phyloP scores from a whole-genome alignment of 257 asterid genomes.

The Penstemon eatonii region DNA sequence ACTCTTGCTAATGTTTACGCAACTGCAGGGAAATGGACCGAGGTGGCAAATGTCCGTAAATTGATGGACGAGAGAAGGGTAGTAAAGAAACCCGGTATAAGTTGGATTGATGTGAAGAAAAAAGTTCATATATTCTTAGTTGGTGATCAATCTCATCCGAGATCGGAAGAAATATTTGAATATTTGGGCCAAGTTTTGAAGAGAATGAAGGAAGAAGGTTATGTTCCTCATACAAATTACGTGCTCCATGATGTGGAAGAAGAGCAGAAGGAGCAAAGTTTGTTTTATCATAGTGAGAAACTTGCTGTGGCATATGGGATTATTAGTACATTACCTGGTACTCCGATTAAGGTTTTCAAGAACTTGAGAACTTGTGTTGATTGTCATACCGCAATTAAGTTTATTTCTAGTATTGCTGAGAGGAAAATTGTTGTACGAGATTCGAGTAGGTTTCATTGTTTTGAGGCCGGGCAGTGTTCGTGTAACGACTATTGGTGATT shows the following conservation, averaged over 20 bases:
- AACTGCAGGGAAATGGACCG: constrained; percentile 59
- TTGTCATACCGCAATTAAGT: constrained; percentile 74
- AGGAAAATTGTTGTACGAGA: constrained; percentile 62
- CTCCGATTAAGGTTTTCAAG: constrained; percentile 72
- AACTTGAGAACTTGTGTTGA: constrained; percentile 77
- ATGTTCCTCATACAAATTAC: constrained; percentile 52
- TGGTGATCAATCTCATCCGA: constrained; percentile 57
- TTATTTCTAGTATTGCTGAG: constrained; percentile 52
- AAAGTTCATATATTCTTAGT: constrained; percentile 54
- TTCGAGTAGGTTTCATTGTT: constrained; percentile 66
- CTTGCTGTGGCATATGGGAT: constrained; percentile 76
- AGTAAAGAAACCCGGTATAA: constrained; percentile 70
- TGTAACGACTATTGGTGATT: constrained; percentile 58
- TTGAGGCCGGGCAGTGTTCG: constrained; percentile 64
- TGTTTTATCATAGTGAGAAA: constrained; percentile 67
- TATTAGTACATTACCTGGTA: constrained; percentile 49
- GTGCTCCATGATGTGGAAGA: constrained; percentile 83
- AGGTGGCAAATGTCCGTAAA: constrained; percentile 59
- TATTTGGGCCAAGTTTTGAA: constrained; percentile 48
- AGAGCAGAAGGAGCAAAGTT: constrained; percentile 69
- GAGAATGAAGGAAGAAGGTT: constrained; percentile 77
- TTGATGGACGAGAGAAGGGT: constrained; percentile 64
- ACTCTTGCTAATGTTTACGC: constrained; percentile 74
- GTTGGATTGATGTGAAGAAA: constrained; percentile 56
- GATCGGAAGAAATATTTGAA: constrained; percentile 44